Percentiles rank a stretch among this genome's conserved stretches.
Evolutionary conservation across 768 basidiomycete genomes (phyloP).

Genomic region (Boletus eberwhitei): DNA sequence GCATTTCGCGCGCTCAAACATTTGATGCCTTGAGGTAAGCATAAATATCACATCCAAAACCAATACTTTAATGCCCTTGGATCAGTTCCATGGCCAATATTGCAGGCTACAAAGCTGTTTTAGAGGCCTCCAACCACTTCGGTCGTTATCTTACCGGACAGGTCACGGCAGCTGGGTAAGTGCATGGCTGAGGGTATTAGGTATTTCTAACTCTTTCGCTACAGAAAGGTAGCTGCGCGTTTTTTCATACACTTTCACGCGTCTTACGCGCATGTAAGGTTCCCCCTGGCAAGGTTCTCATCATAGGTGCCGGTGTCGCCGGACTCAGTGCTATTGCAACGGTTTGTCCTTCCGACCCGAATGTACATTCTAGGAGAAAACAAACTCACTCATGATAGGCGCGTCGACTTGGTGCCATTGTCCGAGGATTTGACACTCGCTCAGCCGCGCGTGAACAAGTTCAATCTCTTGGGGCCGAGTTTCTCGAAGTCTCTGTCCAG

Average conservation of each 20-base stretch:
- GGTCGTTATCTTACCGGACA: conserved; percentile 89
- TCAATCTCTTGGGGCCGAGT: conserved; percentile 86
- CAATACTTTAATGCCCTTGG: neutral
- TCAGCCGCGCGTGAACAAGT: conserved; percentile 86
- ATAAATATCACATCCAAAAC: conserved; percentile 1
- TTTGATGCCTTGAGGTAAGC: conserved; percentile 81
- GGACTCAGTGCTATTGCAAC: conserved; percentile 87
- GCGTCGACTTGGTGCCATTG: conserved; percentile 80
- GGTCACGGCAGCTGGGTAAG: conserved; percentile 86
- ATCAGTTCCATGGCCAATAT: conserved; percentile 90
- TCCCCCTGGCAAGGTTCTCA: conserved; percentile 80
- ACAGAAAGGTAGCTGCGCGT: conserved; percentile 40
- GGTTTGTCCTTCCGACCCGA: conserved; percentile 36
- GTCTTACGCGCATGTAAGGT: conserved; percentile 46
- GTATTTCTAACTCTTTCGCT: conserved; percentile 4
- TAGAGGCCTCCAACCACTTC: conserved; percentile 88
- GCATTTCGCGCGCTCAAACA: conserved; percentile 86
- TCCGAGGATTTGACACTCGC: conserved; percentile 85
- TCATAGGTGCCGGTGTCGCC: conserved; percentile 88
- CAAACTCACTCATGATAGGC: conserved; percentile 44
- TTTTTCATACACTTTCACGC: conserved; percentile 1
- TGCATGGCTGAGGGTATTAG: conserved; percentile 11
- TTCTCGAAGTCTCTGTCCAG: conserved; percentile 74
- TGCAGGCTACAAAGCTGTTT: conserved; percentile 87
- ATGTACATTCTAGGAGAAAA: neutral